These are phyloP conservation scores for Bipolaris sorokiniana DNA, from an alignment of 2,329 filamentous ascomycete genomes.

Conservation along the genomic window DNA sequence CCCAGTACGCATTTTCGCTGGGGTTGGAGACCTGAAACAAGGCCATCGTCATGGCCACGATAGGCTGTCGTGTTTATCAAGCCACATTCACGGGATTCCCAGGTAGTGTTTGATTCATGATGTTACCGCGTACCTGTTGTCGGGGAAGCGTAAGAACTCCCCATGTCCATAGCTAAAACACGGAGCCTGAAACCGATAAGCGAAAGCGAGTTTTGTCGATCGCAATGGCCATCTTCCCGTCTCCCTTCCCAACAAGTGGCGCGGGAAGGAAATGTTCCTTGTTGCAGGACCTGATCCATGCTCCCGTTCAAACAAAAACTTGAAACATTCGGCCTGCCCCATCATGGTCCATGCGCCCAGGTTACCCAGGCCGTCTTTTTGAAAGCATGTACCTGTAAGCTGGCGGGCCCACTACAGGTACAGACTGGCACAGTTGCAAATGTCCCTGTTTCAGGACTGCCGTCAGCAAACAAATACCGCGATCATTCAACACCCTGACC, in stretches of 20 bases:
- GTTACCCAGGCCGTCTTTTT: background rate
- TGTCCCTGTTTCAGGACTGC: conserved; percentile 41
- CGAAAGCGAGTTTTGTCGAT: conserved; percentile 8
- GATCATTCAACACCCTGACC: background rate
- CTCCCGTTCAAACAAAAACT: background rate
- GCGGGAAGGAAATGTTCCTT: background rate
- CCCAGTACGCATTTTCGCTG: no score
- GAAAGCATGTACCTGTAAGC: background rate
- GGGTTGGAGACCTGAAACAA: background rate
- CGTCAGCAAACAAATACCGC: conserved; percentile 4
- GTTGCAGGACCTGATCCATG: background rate
- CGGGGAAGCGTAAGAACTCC: background rate
- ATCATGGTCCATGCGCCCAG: background rate
- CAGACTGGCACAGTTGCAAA: conserved; percentile 50
- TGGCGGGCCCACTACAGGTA: conserved; percentile 39
- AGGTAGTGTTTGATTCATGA: background rate
- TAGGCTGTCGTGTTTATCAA: background rate
- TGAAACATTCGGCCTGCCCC: background rate
- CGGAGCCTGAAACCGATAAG: conserved; percentile 15
- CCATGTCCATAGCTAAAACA: conserved; percentile 8
- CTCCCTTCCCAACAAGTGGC: background rate
- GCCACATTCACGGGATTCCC: background rate
- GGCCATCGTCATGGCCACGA: background rate
- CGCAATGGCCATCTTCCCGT: background rate
- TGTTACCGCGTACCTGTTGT: conserved; percentile 1